Base-by-base conservation (phyloP, 805 yeast genomes). In the Hanseniaspora meyeri region DNA sequence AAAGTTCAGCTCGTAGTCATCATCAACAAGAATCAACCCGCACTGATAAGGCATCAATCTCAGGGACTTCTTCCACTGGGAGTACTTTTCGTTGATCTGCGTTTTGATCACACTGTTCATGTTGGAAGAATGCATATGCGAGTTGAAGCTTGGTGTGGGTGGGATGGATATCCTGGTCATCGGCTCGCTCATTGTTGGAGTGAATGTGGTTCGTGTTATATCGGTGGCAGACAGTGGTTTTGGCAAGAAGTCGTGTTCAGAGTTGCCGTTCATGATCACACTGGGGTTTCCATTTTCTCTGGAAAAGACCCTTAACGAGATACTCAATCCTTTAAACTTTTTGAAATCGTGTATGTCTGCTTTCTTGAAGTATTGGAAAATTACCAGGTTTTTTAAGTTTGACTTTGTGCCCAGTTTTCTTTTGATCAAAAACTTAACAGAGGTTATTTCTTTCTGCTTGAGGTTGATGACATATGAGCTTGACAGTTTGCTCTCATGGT, bases 11-110 rank as follows among this genome's bases (percentile, higher is more conserved):
- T 66, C 67, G 55, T 62, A 65, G 43, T 69, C 72, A 48, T 68
- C 68, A 3, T 70, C 62, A 6, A 68, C 59, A 14, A 69, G 57
- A 3, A 69, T 64, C 2, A 69, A 60, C 3, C 70, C 68, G 43
- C 66, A 66, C 24, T 57, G 59, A 17, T 51, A 57, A 10, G 67
- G 60, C 8, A 59, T 59, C 49, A 65, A 60, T 17, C 60, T 58
- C 49, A 60, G 59, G 16, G 63, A 60, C 45, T 62, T 62, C 49
- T 63, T 62, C 53, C 63, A 48, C 42, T 63, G 65, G 39, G 59
- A 60, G 39, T 66, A 67, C 50, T 58, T 65, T 20, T 63, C 49
- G 29, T 43, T 53, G 6, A 53, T 38, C 19, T 53, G 57, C 11
- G 8, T 53, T 27, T 24, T 53, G 3, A 53, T 45, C 27, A 38